phyloP scores from a whole-genome alignment of 2,329 filamentous ascomycete genomes.

The Claviceps sp. region DNA sequence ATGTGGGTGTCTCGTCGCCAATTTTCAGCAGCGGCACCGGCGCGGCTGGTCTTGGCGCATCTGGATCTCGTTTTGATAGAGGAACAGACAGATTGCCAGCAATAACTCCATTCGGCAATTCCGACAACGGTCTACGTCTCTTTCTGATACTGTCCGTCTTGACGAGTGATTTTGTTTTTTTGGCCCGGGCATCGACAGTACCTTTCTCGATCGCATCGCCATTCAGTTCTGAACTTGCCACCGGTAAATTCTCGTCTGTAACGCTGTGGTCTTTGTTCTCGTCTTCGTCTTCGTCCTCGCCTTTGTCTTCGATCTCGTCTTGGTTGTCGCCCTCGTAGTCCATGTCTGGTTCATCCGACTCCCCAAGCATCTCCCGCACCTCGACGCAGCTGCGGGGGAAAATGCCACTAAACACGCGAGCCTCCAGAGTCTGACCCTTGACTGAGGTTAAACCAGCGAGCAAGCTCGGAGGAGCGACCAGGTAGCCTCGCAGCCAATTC shows the following conservation, averaged over 20 bases:
- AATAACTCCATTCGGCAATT: slow-evolving; percentile 25
- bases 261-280: slow-evolving; percentile 18
- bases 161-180: slow-evolving; percentile 22
- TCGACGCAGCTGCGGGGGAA: slow-evolving; percentile 93
- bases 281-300: slow-evolving; percentile 31
- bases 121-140: slow-evolving; percentile 19
- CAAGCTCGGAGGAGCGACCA: slow-evolving; percentile 86
- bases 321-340: slow-evolving; percentile 29
- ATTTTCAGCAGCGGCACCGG: slow-evolving; percentile 97
- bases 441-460: slow-evolving; percentile 82
- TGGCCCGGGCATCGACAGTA: slow-evolving; percentile 27
- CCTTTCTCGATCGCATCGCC: slow-evolving; percentile 43
- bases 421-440: slow-evolving; percentile 86
- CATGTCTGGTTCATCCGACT: slow-evolving; percentile 43
- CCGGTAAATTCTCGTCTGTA: slow-evolving; percentile 18
- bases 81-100: slow-evolving; percentile 32
- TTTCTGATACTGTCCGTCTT: slow-evolving; percentile 14
- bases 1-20: slow-evolving; percentile 90
- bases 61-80: slow-evolving; percentile 43
- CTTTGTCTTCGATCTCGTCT: slow-evolving; percentile 15
- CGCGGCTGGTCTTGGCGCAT: slow-evolving; percentile 65
- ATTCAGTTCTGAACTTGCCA: slow-evolving; percentile 17
- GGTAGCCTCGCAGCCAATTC: slow-evolving; percentile 88
- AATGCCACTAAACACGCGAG: slow-evolving; percentile 95
- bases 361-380: slow-evolving; percentile 80